Percentiles rank a stretch among this genome's conserved stretches.
phyloP scores from a whole-genome alignment of 805 yeast species.

The Candida tibetensis region DNA sequence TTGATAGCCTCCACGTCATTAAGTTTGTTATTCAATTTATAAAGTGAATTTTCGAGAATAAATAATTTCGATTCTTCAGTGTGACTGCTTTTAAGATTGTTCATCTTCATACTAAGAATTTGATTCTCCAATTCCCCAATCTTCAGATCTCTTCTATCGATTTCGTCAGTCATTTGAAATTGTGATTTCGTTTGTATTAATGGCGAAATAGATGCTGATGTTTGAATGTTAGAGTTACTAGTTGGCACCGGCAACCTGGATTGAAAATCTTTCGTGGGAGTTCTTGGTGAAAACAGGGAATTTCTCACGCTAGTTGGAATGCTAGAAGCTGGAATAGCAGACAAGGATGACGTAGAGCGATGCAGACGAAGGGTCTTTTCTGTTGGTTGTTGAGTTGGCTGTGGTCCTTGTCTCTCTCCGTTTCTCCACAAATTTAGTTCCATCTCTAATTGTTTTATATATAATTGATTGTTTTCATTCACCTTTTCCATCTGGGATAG shows the following conservation, averaged over 20 bases:
- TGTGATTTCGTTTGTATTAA: constrained; percentile 1
- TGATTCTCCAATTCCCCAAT: constrained; percentile 31
- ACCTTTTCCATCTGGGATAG: constrained; percentile 33
- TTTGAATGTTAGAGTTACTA: constrained; percentile 7
- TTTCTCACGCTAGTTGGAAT: constrained; percentile 8
- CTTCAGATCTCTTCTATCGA: constrained; percentile 26
- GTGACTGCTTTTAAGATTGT: constrained; percentile 27
- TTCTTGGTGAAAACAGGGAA: constrained; percentile 10
- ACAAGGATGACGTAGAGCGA: background rate
- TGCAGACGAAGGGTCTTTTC: constrained; percentile 1
- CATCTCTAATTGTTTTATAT: constrained; percentile 39
- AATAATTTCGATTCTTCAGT: constrained; percentile 49
- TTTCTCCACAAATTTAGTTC: constrained; percentile 38
- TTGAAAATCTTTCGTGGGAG: constrained; percentile 13
- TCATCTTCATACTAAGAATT: constrained; percentile 28
- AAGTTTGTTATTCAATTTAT: constrained; percentile 55
- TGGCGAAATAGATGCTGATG: constrained; percentile 10
- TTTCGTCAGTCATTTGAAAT: constrained; percentile 16
- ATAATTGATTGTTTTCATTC: constrained; percentile 27
- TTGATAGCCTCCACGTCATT: constrained; percentile 65
- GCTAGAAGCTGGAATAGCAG: constrained; percentile 2
- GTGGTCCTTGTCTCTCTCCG: constrained; percentile 19
- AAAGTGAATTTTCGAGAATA: constrained; percentile 56
- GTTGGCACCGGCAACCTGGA: constrained; percentile 11
- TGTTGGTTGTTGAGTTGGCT: background rate